Base-by-base conservation (phyloP, 352 stramenopile species). In the Phytophthora capsici region DNA sequence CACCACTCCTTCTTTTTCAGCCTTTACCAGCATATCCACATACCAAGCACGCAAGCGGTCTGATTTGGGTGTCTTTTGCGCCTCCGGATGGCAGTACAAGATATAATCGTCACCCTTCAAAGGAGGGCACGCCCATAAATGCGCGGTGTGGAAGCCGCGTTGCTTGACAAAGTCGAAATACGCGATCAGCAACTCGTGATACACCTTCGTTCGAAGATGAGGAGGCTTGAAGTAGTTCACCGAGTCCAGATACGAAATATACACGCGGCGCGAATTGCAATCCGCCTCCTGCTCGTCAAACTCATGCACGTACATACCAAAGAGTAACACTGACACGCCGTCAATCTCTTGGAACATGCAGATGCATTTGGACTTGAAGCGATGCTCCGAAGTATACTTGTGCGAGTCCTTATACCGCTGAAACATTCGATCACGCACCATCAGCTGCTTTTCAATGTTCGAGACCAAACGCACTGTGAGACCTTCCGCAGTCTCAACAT, bases 31-130 rank as follows among this genome's bases (percentile, higher is more conserved):
- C 80, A 98, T 96, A 38, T 95, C 83, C 17, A 92, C 80, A 55
- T 98, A 98, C 96, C 96, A 99, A 26, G 98, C 86, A 19, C 97
- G 92, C 19, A 99, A 80, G n/a, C 97, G 94, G 56, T 99, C 96
- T 43, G 98, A 98, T 69, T 98, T 99, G 0, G 98, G 98, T 8
- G 95, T 99, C 82, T 99, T 99, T 76, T 99, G 98, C 13, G 98
- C 84, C 70, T 98, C 90, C 2, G 98, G 98, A 73, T 99, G 98
- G 58, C 97, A 98, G 70, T 99, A 99, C 49, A 99, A 79, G 58
- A 99, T 99, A 69, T 99, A 99, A 73, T 99, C 98, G 70, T 99
- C 98, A 12, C 98, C 98, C 71, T 99, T 99, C 10, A 98, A 74
- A 26, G 98, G 98, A 22, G 98, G 98, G 80, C 98, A 99, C 22